Evolutionary conservation across 306 rosid species (phyloP).

Genomic region (Aeschynomene evenia): DNA sequence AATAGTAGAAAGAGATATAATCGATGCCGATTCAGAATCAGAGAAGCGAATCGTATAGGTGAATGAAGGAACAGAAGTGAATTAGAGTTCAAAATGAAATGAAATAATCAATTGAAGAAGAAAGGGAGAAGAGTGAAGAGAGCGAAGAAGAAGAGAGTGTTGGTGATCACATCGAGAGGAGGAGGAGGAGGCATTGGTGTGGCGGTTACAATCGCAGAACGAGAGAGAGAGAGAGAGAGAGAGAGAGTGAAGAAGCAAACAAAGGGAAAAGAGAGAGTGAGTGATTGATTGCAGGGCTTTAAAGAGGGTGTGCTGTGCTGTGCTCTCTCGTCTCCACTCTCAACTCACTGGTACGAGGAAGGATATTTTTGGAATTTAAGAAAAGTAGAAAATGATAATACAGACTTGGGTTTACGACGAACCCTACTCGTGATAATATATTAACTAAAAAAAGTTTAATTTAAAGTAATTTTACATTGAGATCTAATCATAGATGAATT

Average conservation of each 20-base stretch:
- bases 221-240: background rate
- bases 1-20: background rate
- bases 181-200: slow-evolving; percentile 56
- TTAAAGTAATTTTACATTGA: too few relatives aligned
- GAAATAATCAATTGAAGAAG: background rate
- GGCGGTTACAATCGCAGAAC: slow-evolving; percentile 25
- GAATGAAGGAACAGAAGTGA: slow-evolving; percentile 32
- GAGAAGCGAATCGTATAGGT: background rate
- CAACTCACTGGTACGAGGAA: too few relatives aligned
- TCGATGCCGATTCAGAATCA: slow-evolving; percentile 12
- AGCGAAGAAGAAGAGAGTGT: background rate
- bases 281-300: too few relatives aligned
- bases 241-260: background rate
- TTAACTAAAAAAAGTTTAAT: too few relatives aligned
- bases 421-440: too few relatives aligned
- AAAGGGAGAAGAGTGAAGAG: background rate
- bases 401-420: too few relatives aligned
- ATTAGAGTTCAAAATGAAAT: background rate
- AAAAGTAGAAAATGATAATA: too few relatives aligned
- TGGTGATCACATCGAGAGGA: slow-evolving; percentile 44
- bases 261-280: background rate
- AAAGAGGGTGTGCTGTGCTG: too few relatives aligned
- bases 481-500: too few relatives aligned
- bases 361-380: too few relatives aligned
- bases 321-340: too few relatives aligned